Base-by-base conservation (phyloP, 371 early-diverging fungal species). In the Rhizopus arrhizus region DNA sequence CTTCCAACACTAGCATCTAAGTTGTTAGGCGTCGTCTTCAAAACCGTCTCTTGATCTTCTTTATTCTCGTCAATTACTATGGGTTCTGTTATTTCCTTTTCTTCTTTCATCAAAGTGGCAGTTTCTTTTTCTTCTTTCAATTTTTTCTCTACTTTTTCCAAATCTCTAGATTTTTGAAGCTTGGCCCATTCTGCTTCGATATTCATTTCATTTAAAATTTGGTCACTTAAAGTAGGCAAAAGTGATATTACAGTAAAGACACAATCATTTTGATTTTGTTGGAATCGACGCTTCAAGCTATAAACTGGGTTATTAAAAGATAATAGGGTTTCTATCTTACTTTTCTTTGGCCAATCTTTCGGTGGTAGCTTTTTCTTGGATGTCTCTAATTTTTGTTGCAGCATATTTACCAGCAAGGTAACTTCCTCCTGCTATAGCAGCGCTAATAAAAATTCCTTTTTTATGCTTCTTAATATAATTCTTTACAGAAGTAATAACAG, bases 201-300 rank as follows among this genome's bases (percentile, higher is more conserved):
- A 47, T 94, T 87, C 51, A 91, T 85, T 36, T 86, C 86, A 16
- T 83, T 77, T 56, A 91, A 73, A 0, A 96, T 72, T 49, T 91
- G 86, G 47, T 93, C 89, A 58, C 85, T 86, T 38, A 95, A 69
- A 12, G 90, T 88, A 0, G 94, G 92, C 48, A 95, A 72, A 34
- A 68, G 80, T 13, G 92, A 85, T 49, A 86, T 67, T 5, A 94
- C 89, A 2, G 92, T 90, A 56, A 90, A 93, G 28, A 86, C 78
- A 70, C 95, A 94, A 73, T 97, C 97, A 56, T 88, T 86, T 70
- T 91, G 93, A 73, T 94, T 94, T 75, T 94, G 92, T 61, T 94
- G 92, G 65, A 95, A 95, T n/a, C 95, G 90, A 43, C 91, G 83
- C 59, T 88, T 88, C 52, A 94, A 77, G 62, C 91, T 93, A 22